Base-by-base conservation (phyloP, 345 rosid genomes). In the Hibiscus tridactylites region DNA sequence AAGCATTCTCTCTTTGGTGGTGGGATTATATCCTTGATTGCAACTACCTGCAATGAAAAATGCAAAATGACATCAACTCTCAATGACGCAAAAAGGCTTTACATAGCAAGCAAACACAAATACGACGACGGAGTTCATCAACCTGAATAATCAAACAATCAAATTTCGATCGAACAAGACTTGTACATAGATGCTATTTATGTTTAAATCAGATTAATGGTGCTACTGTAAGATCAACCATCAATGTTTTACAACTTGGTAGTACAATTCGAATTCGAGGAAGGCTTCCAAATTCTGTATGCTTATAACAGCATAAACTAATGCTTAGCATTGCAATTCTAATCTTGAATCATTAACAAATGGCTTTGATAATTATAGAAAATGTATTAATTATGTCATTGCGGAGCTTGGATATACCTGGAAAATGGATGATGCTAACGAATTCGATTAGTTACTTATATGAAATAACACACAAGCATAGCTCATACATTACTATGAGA, bases 1-100 rank as follows among this genome's bases (percentile, higher is more conserved):
- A 86, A 90, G 7, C 67, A 63, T 61, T 82, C 79, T 76, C 95
- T 88, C 73, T 76, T 87, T 13, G 92, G 85, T 26, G 98, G 97
- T 24, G 96, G 83, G 57, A 94, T 85, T 71, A 91, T 85, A 82
- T 94, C 98, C 86, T 87, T 91, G 78, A 94, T 88, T 78, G 82
- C 95, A 79, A 94, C 85, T 75, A 94, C 90, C 98, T 91, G 88
- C 74, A 81, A 24, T n/a, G n/a, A n/a, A n/a, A n/a, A n/a, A n/a
- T n/a, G n/a, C n/a, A n/a, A n/a, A n/a, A n/a, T 47, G 54, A 33
- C 13, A 44, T 75, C 59, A 63, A 56, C 19, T 57, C 62, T 42
- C 54, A 16, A n/a, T 11, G 46, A 54, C 26, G 9, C 8, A 15
- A 44, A 33, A 53, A 49, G 54, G 46, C 11, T 1, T 8, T 42